Base-by-base conservation (phyloP, 805 yeast species). In the Candida golubevii region DNA sequence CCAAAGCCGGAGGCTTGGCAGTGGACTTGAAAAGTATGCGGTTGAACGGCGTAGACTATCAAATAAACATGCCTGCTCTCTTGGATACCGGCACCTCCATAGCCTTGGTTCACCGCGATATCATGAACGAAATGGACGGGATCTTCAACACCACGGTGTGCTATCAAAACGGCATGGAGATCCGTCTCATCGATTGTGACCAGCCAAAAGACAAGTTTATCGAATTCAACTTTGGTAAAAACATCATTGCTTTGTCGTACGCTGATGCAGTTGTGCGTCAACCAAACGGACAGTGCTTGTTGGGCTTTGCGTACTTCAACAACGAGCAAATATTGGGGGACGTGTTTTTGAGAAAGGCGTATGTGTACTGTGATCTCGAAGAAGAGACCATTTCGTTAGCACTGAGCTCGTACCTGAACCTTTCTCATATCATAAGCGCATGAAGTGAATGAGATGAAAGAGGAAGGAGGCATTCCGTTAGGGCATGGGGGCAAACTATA, bases 321-420 rank as follows among this genome's bases (percentile, higher is more conserved):
- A 38, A 42, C 42, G 8, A 13, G 39, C 39, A 33, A 28, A 47
- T 47, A 29, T 39, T 49, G 35, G 59, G 59, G 7, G 52, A 55
- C 28, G 50, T 48, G 18, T 53, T 55, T 33, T 46, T 55, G 46
- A 35, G 57, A 31, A 41, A 48, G 36, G 57, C 56, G n/a, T 53
- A 53, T 35, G 50, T 49, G 26, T 45, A 49, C 39, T 55, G 45
- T 34, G 53, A 55, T 30, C 45, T 53, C 12, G 41, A 45, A 8
- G 56, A 48, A 38, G 26, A 39, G 35, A 44, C 45, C 10, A 46
- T 55, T 18, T 42, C 51, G 3, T 28, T 53, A n/a, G 57, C 52
- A 9, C 49, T 45, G 45, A 52, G 46, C 6, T 26, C 26, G 26
- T 47, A 49, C 35, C 40, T 40, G 31, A 23, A 29, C 13, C 11